Evolutionary conservation across 257 asterid genomes (phyloP), one percentile per base, ranked within the genome.

Genomic region (Haberlea rhodopensis): DNA sequence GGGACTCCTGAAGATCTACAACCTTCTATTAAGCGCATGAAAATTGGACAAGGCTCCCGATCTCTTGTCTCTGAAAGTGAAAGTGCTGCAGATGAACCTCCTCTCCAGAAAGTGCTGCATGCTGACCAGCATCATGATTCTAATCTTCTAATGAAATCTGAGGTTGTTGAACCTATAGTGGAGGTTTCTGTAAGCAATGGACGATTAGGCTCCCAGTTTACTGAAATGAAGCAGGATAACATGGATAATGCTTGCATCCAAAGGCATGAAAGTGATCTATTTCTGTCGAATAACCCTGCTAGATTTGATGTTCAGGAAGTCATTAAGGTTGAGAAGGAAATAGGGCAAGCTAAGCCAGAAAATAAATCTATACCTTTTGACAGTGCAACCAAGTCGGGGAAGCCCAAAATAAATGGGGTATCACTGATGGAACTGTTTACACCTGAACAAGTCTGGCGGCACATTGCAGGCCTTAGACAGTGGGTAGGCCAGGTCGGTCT

Each of bases 401-500:
- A 89, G 83, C 90, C 97, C 55, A 78, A 76, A 66, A 81, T 89
- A 67, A 92, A 92, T 73, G 98, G 90, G 59, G 98, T 92, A 19
- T 92, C 98, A 46, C 19, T 92, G 91, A 92, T 73, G 61, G 98
- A 92, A 73, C 71, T 94, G 70, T 94, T 94, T 81, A 90, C 97
- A 31, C 96, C 97, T 26, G 97, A 88, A 71, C 97, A 87, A 81
- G 95, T 90, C 72, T 78, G 88, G 74, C 82, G 79, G 75, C 99
- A 94, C 76, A 90, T 90, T 74, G 51, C 27, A 28, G 92, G 97
- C 75, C 96, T 94, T 70, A 81, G 99, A 67, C 96, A 79, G 78
- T 94, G 99, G 99, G 79, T 94, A 56, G 99, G 99, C 75, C 99
- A 94, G 97, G 99, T 94, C 63, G 76, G 87, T 78, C 24, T 49